Evolutionary conservation across 176 grass and related monocot genomes (phyloP).

Genomic region (Rhynchospora breviuscula): DNA sequence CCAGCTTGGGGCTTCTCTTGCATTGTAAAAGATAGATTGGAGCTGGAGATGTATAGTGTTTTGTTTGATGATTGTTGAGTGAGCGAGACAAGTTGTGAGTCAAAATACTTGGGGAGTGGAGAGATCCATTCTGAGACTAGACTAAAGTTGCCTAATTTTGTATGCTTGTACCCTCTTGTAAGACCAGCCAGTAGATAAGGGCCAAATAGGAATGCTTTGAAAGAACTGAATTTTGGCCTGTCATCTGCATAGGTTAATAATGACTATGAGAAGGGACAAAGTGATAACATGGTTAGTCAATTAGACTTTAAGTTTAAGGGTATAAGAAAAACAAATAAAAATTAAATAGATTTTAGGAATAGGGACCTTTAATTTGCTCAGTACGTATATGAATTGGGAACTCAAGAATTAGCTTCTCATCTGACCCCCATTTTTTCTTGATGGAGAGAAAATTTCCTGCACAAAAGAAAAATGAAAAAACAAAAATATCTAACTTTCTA

Average conservation of each 20-base stretch:
- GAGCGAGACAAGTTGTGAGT: slow-evolving; percentile 56
- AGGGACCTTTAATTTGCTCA: slow-evolving; percentile 72
- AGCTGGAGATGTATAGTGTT: slow-evolving; percentile 45
- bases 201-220: slow-evolving; percentile 76
- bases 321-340: not conserved
- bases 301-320: not conserved
- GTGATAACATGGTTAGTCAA: not conserved
- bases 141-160: slow-evolving; percentile 29
- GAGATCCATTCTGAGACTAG: slow-evolving; percentile 56
- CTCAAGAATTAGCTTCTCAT: slow-evolving; percentile 43
- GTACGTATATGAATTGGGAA: slow-evolving; percentile 51
- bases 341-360: not conserved
- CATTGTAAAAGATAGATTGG: slow-evolving; percentile 64
- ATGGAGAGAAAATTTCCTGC: slow-evolving; percentile 66
- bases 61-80: slow-evolving; percentile 32
- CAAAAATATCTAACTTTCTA: not conserved
- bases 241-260: slow-evolving; percentile 50
- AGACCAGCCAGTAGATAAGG: slow-evolving; percentile 84
- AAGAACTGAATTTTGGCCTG: slow-evolving; percentile 40
- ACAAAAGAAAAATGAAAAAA: not conserved
- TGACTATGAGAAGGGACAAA: not conserved
- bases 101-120: slow-evolving; percentile 43
- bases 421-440: slow-evolving; percentile 51
- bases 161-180: slow-evolving; percentile 47
- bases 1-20: slow-evolving; percentile 44